Conservation (phyloP, 2,329 filamentous ascomycete genomes). For the Arthrocladium fulminans region DNA sequence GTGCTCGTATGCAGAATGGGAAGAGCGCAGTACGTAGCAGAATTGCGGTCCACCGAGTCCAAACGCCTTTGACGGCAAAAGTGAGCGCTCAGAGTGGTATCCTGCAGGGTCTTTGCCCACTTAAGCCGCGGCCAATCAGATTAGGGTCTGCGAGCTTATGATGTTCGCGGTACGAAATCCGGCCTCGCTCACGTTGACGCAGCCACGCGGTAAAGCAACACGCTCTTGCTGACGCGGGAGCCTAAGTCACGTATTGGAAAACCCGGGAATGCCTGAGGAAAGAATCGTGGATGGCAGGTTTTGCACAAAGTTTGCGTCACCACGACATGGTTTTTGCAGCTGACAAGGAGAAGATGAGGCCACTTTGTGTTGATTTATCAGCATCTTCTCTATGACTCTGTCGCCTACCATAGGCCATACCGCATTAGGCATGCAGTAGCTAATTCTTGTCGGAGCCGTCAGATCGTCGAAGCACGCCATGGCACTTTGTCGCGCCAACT, state of each 20-base stretch:
- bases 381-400: not conserved
- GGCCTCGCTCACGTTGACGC: no score
- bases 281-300: not conserved
- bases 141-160: not conserved
- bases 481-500: no score
- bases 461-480: no score
- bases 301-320: not conserved
- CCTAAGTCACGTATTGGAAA: no score
- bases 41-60: no score
- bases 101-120: conserved; percentile 6
- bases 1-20: conserved; percentile 3
- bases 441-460: not conserved
- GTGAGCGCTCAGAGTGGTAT: not conserved
- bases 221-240: not conserved
- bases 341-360: not conserved
- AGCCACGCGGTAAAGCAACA: not conserved
- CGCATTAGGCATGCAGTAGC: not conserved
- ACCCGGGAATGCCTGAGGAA: not conserved
- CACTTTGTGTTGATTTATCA: not conserved
- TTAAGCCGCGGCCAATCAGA: not conserved
- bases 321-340: not conserved
- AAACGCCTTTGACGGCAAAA: not conserved
- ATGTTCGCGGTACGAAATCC: no score
- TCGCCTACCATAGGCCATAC: no score
- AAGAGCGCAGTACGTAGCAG: not conserved